Evolutionary conservation across 2,329 filamentous ascomycete genomes (phyloP), one percentile per base, ranked within the genome.

Genomic region (Xylaria sp.): DNA sequence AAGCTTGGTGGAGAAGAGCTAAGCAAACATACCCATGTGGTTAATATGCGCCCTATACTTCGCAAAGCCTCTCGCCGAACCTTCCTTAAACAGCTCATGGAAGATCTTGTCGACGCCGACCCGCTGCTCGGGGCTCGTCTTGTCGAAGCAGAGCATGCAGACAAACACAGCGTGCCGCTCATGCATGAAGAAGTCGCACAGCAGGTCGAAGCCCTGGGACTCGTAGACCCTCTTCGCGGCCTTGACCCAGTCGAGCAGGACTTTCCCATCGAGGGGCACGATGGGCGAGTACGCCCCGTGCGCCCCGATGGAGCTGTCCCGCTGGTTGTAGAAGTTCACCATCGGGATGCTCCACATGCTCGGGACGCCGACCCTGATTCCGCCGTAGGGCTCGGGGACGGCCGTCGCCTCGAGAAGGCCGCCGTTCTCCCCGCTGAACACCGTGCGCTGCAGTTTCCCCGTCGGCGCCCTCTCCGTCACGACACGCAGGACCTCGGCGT

Each of bases 141-240:
- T 83, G 70, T 85, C 82, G 65, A 82, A 84, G 4, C 79, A 80
- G 65, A 84, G 81, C 82, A 84, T 84, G 67, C 82, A 83, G 68
- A 84, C 81, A 51, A 83, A 80, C 39, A 84, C 81, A 8, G 82
- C 80, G 55, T 84, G 81, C 1, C 81, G 76, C 68, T 84, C 81
- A 57, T 83, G 79, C 81, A 85, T 82, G 75, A 84, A 84, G 74
- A 84, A 84, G 65, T 84, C 83, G 67, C 81, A 82, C 67, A 82
- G 79, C 24, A 83, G 72, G 68, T 85, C 83, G 58, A 83, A 81
- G 0, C 77, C 78, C 34, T 82, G 77, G 7, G 76, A 76, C 65
- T 83, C 81, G 64, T 80, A 83, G n/a, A 82, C 77, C 21, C 74
- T 76, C 69, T 82, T 81, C 42, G 81, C 80, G 0, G 75, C 78